A percentile compares a stretch with the other conserved stretches of the same genome.
These are phyloP conservation scores for Cryptosporidium sp. DNA, from an alignment of 169 alveolate species.

Conservation along the genomic window DNA sequence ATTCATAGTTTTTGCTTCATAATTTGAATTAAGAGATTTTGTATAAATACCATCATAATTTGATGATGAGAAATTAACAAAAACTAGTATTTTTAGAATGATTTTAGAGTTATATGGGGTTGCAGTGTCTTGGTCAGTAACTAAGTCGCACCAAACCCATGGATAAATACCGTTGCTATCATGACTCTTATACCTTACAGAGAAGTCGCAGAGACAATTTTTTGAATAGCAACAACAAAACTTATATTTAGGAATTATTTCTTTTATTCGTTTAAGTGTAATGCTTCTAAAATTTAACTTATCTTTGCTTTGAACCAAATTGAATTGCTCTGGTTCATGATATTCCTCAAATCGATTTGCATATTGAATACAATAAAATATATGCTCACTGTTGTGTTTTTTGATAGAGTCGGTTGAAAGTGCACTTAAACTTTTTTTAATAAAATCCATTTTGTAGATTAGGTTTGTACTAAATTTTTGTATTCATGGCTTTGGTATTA, in stretches of 20 bases:
- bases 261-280: slow-evolving; percentile 27
- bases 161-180: slow-evolving; percentile 47
- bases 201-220: slow-evolving; percentile 28
- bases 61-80: not conserved
- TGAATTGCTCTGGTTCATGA: not conserved
- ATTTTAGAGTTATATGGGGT: slow-evolving; percentile 25
- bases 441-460: slow-evolving; percentile 20
- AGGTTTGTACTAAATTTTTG: not conserved
- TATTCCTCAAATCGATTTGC: slow-evolving; percentile 22
- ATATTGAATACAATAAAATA: slow-evolving; percentile 49
- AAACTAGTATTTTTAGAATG: slow-evolving; percentile 49
- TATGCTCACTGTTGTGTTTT: not conserved
- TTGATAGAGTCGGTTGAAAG: not conserved
- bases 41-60: not conserved
- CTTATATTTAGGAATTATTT: slow-evolving; percentile 47
- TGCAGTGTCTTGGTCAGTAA: slow-evolving; percentile 7
- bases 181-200: slow-evolving; percentile 49
- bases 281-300: not conserved
- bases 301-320: slow-evolving; percentile 1
- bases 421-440: slow-evolving; percentile 6
- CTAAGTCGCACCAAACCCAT: slow-evolving; percentile 72
- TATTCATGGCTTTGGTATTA: slow-evolving; percentile 2
- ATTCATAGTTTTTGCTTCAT: not conserved
- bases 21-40: not conserved
- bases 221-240: slow-evolving; percentile 48